These are phyloP conservation scores for Cymodocea nodosa DNA, from an alignment of 116 monocot genomes.

Conservation along the genomic window DNA sequence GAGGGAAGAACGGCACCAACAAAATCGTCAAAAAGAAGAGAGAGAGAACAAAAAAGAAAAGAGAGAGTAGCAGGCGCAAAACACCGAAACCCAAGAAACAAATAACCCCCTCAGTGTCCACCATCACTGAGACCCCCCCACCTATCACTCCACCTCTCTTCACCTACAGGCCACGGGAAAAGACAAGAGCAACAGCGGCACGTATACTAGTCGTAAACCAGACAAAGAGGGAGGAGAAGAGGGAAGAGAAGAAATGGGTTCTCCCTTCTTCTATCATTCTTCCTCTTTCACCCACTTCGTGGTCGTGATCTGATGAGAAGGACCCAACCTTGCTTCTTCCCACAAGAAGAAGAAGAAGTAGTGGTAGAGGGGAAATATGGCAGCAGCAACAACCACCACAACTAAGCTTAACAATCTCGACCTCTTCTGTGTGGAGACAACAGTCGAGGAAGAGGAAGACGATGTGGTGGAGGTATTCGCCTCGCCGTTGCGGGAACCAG, in stretches of 20 bases:
- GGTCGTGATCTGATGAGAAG: conserved; percentile 3
- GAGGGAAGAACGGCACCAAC: no score
- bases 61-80: not conserved
- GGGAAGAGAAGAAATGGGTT: not conserved
- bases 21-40: no score
- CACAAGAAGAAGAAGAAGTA: not conserved
- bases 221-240: not conserved
- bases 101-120: not conserved
- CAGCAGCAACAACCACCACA: not conserved
- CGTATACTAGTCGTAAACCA: not conserved
- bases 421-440: conserved; percentile 4
- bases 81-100: conserved; percentile 1
- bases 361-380: not conserved
- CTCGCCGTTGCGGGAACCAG: not conserved
- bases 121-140: not conserved
- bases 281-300: not conserved
- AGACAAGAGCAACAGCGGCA: not conserved
- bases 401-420: not conserved
- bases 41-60: no score
- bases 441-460: conserved; percentile 3
- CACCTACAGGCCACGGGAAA: not conserved
- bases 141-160: not conserved
- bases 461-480: not conserved
- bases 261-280: not conserved
- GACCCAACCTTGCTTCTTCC: not conserved